phyloP scores from a whole-genome alignment of 768 basidiomycete species.

The Botryobasidium botryosum region DNA sequence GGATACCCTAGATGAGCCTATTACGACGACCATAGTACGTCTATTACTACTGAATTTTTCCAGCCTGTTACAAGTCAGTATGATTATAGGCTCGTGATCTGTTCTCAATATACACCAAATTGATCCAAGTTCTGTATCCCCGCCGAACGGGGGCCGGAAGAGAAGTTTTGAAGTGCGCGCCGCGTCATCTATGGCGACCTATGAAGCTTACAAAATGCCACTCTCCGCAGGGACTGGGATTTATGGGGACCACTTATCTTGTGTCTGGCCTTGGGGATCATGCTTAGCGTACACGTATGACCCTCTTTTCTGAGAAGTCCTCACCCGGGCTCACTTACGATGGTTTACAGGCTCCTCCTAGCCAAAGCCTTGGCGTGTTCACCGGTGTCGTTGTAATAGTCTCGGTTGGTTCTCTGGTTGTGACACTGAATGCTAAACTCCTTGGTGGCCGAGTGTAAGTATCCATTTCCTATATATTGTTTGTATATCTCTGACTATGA shows the following conservation, averaged over 20 bases:
- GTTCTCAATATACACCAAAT: constrained; percentile 77
- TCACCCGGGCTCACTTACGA: neutral
- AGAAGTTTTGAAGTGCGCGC: constrained; percentile 58
- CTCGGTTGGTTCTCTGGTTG: constrained; percentile 73
- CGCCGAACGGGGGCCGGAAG: constrained; percentile 46
- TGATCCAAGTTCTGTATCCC: constrained; percentile 88
- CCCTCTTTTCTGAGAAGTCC: neutral
- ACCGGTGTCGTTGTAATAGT: constrained; percentile 89
- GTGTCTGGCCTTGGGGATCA: constrained; percentile 60
- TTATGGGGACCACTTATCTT: constrained; percentile 90
- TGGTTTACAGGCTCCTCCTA: constrained; percentile 50
- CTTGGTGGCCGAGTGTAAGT: constrained; percentile 49
- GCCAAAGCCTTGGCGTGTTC: constrained; percentile 77
- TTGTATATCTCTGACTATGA: neutral
- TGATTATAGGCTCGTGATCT: constrained; percentile 64
- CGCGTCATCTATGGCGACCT: neutral
- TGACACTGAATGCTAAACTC: constrained; percentile 86
- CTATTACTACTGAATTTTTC: constrained; percentile 6
- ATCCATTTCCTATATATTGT: neutral
- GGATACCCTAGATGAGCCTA: constrained; percentile 86
- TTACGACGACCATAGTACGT: constrained; percentile 73
- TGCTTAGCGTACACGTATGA: constrained; percentile 66
- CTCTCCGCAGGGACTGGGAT: constrained; percentile 70
- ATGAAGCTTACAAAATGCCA: neutral
- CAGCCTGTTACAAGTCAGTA: constrained; percentile 1